Base-by-base conservation (phyloP, 2,329 filamentous ascomycete genomes). In the Phialophora tarda region DNA sequence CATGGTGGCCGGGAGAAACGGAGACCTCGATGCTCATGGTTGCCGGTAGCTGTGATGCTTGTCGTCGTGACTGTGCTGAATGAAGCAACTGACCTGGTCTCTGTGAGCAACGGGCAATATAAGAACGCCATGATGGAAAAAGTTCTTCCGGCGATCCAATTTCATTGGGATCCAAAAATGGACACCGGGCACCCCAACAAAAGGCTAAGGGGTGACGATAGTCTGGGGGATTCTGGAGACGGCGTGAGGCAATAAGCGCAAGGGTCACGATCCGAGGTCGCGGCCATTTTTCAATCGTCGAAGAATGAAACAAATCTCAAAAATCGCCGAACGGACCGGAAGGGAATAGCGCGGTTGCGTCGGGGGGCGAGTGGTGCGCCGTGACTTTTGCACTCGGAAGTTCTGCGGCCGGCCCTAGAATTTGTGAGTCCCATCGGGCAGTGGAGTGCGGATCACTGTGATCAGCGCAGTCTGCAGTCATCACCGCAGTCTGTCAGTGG, bases 321-420 rank as follows among this genome's bases (percentile, higher is more conserved):
- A 56, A 55, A 62, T 62, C 34, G 23, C 59, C 59, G 47, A 41
- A 28, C 8, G 41, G 44, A 60, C 32, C 1, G 32, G 32, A 34
- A 34, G 10, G 50, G 28, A 34, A 34, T 30, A 21, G 28, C 24
- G 10, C 2, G 4, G 1, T 32, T 34, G 53, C 28, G 28, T 28
- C 1, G 3, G 0, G 11, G 12, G 1, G 53, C 17, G 14, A 12
- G 34, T 55, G 53, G 14, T 34, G 10, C 17, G 53, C 53, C 53
- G 53, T n/a, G 26, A 10, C 3, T 55, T 34, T 17, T 55, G 26
- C 53, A 12, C 17, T 0, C 78, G 77, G 2, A 83, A 83, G 69
- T 78, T 86, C 63, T 79, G 87, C 0, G 82, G 83, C 62, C 86
- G 84, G 58, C 86, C 87, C 4, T 75, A 74, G 71, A 77, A 80